phyloP scores from a whole-genome alignment of 2,329 filamentous ascomycete species.

The Fusarium pilosicola region DNA sequence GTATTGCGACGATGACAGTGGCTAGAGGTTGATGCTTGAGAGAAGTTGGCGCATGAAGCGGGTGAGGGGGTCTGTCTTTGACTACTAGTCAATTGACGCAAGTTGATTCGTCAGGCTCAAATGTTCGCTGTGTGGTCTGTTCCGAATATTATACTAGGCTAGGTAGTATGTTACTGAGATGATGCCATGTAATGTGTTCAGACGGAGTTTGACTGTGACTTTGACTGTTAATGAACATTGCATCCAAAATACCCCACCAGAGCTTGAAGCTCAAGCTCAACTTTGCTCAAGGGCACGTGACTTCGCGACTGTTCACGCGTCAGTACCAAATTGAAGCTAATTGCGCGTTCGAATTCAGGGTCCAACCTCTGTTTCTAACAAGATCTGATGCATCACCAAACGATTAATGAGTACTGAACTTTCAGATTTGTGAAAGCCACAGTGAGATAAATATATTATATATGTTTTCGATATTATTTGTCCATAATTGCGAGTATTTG shows the following conservation, averaged over 20 bases:
- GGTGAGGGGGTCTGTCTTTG: not conserved
- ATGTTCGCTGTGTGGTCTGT: fast-evolving
- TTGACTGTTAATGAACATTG: not conserved
- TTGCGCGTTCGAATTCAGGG: not conserved
- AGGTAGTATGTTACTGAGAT: not conserved
- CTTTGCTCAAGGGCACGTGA: constrained; percentile 42
- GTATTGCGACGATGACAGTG: no score
- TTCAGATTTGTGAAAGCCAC: fast-evolving
- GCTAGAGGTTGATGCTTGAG: not conserved
- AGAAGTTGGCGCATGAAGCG: not conserved
- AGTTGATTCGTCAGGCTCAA: fast-evolving
- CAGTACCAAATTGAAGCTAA: not conserved
- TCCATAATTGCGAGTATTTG: fast-evolving
- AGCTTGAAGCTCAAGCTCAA: not conserved
- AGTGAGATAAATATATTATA: not conserved
- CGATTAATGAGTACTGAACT: fast-evolving
- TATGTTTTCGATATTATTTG: fast-evolving
- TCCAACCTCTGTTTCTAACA: not conserved
- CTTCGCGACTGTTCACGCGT: constrained; percentile 39
- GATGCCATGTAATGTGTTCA: not conserved
- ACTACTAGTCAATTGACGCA: not conserved
- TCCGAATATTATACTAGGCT: no score
- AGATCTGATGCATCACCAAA: not conserved
- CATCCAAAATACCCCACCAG: not conserved
- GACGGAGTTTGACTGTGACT: no score